phyloP scores from a whole-genome alignment of 306 rosid genomes.

The Hippophae gyantsensis region DNA sequence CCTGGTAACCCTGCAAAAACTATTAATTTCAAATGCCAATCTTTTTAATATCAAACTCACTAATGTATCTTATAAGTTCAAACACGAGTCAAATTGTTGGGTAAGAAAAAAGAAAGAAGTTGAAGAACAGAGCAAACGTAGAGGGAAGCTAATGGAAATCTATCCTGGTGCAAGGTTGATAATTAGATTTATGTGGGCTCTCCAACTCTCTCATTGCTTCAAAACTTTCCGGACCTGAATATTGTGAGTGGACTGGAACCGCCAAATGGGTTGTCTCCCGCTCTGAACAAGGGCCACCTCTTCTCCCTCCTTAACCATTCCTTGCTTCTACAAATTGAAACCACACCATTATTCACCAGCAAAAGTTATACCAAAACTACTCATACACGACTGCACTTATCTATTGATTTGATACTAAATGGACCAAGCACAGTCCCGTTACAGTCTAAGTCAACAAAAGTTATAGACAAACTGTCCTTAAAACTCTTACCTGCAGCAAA shows the following conservation, averaged over 20 bases:
- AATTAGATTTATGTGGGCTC: neutral
- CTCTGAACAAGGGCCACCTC: slow-evolving; percentile 95
- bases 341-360: neutral
- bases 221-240: slow-evolving; percentile 81
- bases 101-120: too few species aligned
- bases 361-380: neutral
- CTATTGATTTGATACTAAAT: neutral
- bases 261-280: slow-evolving; percentile 98
- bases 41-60: too few species aligned
- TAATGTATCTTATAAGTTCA: too few species aligned
- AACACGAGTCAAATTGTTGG: too few species aligned
- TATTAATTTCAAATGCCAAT: too few species aligned
- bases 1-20: too few species aligned
- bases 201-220: slow-evolving; percentile 3
- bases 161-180: too few species aligned
- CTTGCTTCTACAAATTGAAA: slow-evolving; percentile 55
- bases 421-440: neutral
- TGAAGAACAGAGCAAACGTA: too few species aligned
- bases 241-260: slow-evolving; percentile 94
- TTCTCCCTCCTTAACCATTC: slow-evolving; percentile 93
- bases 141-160: too few species aligned
- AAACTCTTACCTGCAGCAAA: slow-evolving; percentile 46
- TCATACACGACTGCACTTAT: neutral
- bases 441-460: neutral
- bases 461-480: neutral